Conservation (phyloP, 768 basidiomycete genomes). For the Boletus vermiculosoides region DNA sequence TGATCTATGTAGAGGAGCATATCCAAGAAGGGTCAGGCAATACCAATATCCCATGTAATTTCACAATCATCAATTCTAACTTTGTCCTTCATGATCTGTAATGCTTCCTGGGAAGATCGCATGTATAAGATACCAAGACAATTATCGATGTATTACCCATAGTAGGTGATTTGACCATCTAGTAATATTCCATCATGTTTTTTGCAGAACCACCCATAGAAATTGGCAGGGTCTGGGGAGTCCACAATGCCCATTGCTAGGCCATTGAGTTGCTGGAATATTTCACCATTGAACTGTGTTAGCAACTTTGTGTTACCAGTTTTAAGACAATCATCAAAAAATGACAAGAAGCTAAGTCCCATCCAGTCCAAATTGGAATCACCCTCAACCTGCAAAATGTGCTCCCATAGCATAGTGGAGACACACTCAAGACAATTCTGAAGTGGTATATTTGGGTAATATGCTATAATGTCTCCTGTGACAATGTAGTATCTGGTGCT, state of each 20-base stretch:
- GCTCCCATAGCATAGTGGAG: too few species aligned
- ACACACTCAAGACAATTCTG: neutral
- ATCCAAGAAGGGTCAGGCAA: neutral
- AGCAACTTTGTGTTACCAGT: neutral
- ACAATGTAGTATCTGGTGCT: neutral
- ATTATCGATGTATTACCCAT: neutral
- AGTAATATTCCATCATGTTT: neutral
- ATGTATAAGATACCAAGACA: neutral
- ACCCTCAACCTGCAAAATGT: too few species aligned
- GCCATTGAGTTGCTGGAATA: neutral
- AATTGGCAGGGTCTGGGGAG: slow-evolving; percentile 8
- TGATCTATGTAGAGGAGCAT: neutral
- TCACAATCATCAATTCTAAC: slow-evolving; percentile 2
- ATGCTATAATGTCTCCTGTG: neutral
- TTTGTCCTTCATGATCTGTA: neutral
- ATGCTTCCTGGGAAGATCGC: rapidly evolving
- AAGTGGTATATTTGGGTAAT: slow-evolving; percentile 2
- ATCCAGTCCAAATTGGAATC: too few species aligned
- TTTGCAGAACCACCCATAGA: neutral
- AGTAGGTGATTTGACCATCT: neutral
- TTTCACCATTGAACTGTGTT: neutral
- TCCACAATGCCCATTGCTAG: slow-evolving; percentile 8
- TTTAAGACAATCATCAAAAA: too few species aligned
- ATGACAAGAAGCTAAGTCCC: too few species aligned
- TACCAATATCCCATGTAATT: neutral